Conservation (phyloP, 192 early-diverging fungal species). For the Mortierella claussenii region DNA sequence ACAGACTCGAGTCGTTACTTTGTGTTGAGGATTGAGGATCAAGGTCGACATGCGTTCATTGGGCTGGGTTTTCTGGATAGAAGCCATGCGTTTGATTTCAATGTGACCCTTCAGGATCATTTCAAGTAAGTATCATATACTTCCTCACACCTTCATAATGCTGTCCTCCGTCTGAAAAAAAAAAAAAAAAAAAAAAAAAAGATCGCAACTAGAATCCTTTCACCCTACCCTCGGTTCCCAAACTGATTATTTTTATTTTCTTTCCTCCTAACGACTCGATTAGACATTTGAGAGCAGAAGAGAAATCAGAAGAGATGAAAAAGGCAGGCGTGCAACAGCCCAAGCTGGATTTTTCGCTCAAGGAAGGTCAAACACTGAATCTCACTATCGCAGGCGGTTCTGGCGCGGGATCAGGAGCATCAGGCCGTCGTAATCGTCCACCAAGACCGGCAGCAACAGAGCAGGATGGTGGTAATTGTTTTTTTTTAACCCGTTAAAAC, state of each 20-base stretch:
- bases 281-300: conserved; percentile 64
- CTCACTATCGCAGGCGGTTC: conserved; percentile 70
- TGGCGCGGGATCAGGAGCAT: conserved; percentile 39
- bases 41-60: conserved; percentile 84
- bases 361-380: conserved; percentile 83
- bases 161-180: too few species aligned
- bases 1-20: conserved; percentile 88
- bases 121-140: conserved; percentile 64
- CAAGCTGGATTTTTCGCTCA: conserved; percentile 80
- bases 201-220: too few species aligned
- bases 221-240: too few species aligned
- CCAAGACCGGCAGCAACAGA: conserved; percentile 20
- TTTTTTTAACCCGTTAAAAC: background rate
- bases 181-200: too few species aligned
- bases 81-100: conserved; percentile 87
- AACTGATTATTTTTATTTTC: background rate
- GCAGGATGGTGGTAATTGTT: conserved; percentile 21
- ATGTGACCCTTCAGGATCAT: conserved; percentile 89
- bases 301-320: conserved; percentile 48
- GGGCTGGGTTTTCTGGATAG: conserved; percentile 90
- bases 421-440: conserved; percentile 32
- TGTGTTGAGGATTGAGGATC: conserved; percentile 79
- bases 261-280: background rate
- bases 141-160: too few species aligned
- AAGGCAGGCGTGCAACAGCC: conserved; percentile 56